Base-by-base conservation (phyloP, 352 stramenopile species). In the Phytopythium aichiense region DNA sequence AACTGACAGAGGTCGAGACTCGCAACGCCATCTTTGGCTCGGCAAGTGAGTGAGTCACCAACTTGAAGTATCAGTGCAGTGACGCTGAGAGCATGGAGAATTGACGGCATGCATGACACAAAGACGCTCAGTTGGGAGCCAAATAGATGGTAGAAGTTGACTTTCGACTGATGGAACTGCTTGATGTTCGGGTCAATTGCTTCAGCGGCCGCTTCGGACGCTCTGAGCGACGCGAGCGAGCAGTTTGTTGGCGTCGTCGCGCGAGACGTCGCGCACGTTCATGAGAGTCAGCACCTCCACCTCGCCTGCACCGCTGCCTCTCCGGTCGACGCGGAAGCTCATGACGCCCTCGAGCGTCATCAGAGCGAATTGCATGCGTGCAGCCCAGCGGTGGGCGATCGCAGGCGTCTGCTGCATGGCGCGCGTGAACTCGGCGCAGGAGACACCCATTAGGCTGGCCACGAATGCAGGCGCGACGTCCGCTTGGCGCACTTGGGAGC, bases 311-410 rank as follows among this genome's bases (percentile, higher is more conserved):
- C 67, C 69, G 73, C 49, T 52, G 57, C 52, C 55, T 48, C 28
- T 45, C 9, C 52, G 33, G 63, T 38, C 68, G 64, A 22, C 43
- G 56, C 69, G 74, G 61, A 87, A 81, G 16, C 63, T 73, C 84
- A 94, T 91, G 40, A 92, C 66, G 23, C 86, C 86, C 61, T 94
- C 81, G 59, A 94, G 74, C 18, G 74, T 90, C 81, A 91, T 91
- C 25, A 94, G 77, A 54, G 69, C 65, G 61, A 92, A 84, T 54
- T 94, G 86, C 86, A 94, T 94, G 33, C 69, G 76, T 23, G 84
- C 79, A 0, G 82, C 84, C 75, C 84, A 91, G 15, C 63, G 48
- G 46, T 89, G 80, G 0, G 80, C 86, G 18, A 90, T 68, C 33
- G 69, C 51, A 2, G 80, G 69, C 8, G 80, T 85, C 13, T 69